A percentile compares a stretch with the other conserved stretches of the same genome.
These are phyloP conservation scores for Debaryomyces fabryi DNA, from an alignment of 1,139 yeast species.

Conservation along the genomic window DNA sequence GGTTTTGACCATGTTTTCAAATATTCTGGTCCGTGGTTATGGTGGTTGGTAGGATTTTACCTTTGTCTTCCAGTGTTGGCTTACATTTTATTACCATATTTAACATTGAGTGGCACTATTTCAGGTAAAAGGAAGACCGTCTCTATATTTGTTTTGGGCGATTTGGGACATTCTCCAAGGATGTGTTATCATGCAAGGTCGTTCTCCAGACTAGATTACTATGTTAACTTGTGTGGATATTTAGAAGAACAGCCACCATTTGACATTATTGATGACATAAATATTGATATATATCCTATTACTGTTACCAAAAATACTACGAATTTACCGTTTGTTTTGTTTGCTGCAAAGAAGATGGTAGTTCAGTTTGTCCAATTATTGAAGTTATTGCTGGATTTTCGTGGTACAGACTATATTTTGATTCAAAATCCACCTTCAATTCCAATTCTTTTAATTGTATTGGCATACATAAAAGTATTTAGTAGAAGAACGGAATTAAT, in stretches of 20 bases:
- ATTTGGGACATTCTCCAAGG: conserved; percentile 93
- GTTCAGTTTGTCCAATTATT: conserved; percentile 55
- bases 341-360: conserved; percentile 61
- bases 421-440: conserved; percentile 94
- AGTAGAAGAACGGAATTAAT: conserved; percentile 65
- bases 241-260: conserved; percentile 58
- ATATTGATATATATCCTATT: conserved; percentile 56
- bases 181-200: conserved; percentile 91
- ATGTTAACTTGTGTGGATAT: conserved; percentile 87
- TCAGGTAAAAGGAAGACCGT: conserved; percentile 50
- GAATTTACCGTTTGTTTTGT: conserved; percentile 56
- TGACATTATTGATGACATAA: conserved; percentile 51
- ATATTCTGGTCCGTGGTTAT: conserved; percentile 42
- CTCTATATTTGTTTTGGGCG: conserved; percentile 85
- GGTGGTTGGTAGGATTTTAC: conserved; percentile 40
- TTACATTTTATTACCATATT: conserved; percentile 37
- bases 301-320: conserved; percentile 45
- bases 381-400: conserved; percentile 50
- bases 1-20: conserved; percentile 33
- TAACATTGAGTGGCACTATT: conserved; percentile 21
- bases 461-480: conserved; percentile 54
- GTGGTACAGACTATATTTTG: conserved; percentile 70
- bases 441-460: conserved; percentile 71
- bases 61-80: conserved; percentile 39
- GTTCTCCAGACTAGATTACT: conserved; percentile 67